These are phyloP conservation scores for Euryodendron excelsum DNA, from an alignment of 148 eudicot species.

Conservation along the genomic window DNA sequence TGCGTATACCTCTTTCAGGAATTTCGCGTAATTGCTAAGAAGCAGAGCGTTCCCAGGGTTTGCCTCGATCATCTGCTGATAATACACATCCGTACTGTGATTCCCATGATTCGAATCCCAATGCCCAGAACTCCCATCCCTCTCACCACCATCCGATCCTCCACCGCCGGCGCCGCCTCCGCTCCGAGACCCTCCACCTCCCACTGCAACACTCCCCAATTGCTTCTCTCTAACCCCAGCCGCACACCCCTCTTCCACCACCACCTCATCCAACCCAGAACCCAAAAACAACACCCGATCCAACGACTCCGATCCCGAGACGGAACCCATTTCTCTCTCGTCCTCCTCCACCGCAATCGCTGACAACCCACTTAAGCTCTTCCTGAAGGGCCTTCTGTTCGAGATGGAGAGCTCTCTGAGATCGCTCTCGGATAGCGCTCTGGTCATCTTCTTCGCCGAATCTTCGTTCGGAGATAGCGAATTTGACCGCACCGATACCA, in stretches of 20 bases:
- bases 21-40: constrained; percentile 52
- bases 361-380: constrained; percentile 4
- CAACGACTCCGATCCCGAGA: neutral
- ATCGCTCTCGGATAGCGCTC: constrained; percentile 45
- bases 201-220: constrained; percentile 10
- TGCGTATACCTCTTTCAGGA: constrained; percentile 49
- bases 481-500: constrained; percentile 5
- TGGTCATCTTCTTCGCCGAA: constrained; percentile 6
- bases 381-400: constrained; percentile 14
- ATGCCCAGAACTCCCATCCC: constrained; percentile 17
- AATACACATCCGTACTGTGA: constrained; percentile 39
- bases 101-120: constrained; percentile 16
- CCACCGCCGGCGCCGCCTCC: constrained; percentile 20
- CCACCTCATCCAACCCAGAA: neutral
- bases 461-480: neutral
- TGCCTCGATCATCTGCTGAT: constrained; percentile 54
- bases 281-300: neutral
- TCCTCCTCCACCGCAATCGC: constrained; percentile 21
- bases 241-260: constrained; percentile 8
- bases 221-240: constrained; percentile 10
- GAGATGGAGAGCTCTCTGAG: constrained; percentile 27
- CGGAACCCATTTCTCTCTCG: neutral
- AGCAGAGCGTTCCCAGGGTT: constrained; percentile 60
- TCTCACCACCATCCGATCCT: constrained; percentile 26
- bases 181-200: constrained; percentile 13